These are phyloP conservation scores for Aspergillus quadricinctus DNA, from an alignment of 2,329 filamentous ascomycete species.

Conservation along the genomic window DNA sequence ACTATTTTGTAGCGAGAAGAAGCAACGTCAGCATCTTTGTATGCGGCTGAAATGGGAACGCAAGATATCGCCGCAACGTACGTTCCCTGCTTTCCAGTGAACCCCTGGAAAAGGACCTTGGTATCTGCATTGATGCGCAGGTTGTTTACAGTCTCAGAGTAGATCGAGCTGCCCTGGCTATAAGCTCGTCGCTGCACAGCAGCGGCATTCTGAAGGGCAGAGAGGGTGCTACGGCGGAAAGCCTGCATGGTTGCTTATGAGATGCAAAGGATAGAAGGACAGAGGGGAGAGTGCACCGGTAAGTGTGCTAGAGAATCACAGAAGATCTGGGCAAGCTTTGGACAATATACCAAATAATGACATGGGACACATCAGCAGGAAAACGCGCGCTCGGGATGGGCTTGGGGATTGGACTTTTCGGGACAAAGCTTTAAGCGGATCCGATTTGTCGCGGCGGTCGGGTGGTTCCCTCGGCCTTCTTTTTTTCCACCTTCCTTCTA, in stretches of 20 bases:
- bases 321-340: slow-evolving; percentile 7
- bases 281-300: slow-evolving; percentile 5
- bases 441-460: slow-evolving; percentile 28
- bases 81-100: slow-evolving; percentile 96
- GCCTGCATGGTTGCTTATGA: slow-evolving; percentile 65
- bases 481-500: slow-evolving; percentile 2
- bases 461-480: slow-evolving; percentile 24
- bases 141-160: slow-evolving; percentile 73
- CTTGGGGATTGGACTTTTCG: slow-evolving; percentile 23
- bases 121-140: slow-evolving; percentile 90
- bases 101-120: slow-evolving; percentile 94
- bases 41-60: background rate
- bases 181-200: slow-evolving; percentile 64
- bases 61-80: slow-evolving; percentile 46
- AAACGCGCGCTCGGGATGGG: slow-evolving; percentile 26
- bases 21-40: slow-evolving; percentile 28
- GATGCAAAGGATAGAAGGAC: slow-evolving; percentile 15
- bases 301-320: slow-evolving; percentile 7
- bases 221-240: slow-evolving; percentile 68
- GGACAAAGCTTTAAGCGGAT: slow-evolving; percentile 37
- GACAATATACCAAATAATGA: slow-evolving; percentile 15
- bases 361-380: slow-evolving; percentile 11
- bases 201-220: slow-evolving; percentile 63
- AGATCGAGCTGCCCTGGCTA: slow-evolving; percentile 65
- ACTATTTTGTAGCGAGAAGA: slow-evolving; percentile 45